Evolutionary conservation across 768 basidiomycete genomes (phyloP).

Genomic region (Mycena filopes): DNA sequence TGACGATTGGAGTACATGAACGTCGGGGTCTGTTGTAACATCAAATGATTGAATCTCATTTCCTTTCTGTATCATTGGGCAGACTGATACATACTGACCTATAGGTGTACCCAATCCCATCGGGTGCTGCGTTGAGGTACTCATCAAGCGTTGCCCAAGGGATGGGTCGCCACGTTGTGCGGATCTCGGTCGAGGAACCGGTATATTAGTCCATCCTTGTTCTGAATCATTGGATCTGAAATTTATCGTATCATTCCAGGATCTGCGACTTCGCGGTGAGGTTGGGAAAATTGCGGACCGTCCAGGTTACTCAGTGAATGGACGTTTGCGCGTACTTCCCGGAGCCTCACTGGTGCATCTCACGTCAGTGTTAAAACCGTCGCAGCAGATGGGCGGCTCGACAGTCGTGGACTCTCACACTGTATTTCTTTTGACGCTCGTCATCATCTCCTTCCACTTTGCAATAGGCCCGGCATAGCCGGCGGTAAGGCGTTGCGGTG

Average conservation of each 20-base stretch:
- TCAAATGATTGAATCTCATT: constrained; percentile 23
- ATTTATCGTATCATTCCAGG: background rate
- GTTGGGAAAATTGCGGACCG: background rate
- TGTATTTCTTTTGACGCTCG: constrained; percentile 21
- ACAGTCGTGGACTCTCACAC: constrained; percentile 16
- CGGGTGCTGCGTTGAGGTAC: constrained; percentile 10
- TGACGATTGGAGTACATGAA: constrained; percentile 13
- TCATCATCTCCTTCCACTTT: constrained; percentile 27
- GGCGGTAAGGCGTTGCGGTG: constrained; percentile 17
- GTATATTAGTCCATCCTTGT: constrained; percentile 3
- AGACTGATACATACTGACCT: constrained; percentile 25
- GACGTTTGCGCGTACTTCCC: constrained; percentile 13
- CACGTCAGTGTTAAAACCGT: constrained; percentile 29
- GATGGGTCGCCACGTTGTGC: background rate
- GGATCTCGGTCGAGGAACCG: constrained; percentile 10
- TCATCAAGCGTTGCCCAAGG: constrained; percentile 19
- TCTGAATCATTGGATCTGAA: background rate
- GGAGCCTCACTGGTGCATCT: constrained; percentile 15
- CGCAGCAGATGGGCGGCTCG: constrained; percentile 28
- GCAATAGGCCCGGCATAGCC: constrained; percentile 8
- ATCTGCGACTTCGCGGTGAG: constrained; percentile 5
- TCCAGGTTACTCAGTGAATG: background rate
- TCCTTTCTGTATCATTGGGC: constrained; percentile 17
- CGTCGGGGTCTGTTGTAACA: constrained; percentile 19
- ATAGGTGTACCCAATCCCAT: constrained; percentile 19